Base-by-base conservation (phyloP, 345 rosid species). In the Acer negundo region DNA sequence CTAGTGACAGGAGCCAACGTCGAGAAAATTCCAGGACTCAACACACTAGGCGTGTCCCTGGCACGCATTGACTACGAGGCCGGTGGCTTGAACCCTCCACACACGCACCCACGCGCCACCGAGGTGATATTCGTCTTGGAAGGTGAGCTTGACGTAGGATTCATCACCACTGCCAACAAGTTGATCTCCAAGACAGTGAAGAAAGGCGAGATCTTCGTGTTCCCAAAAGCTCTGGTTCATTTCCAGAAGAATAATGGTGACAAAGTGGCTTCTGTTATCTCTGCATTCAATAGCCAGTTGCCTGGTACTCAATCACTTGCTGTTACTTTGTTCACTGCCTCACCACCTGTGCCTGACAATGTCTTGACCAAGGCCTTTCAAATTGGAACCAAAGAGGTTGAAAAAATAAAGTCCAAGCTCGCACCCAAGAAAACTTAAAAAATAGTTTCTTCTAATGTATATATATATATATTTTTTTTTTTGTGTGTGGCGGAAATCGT, bases 81-180 rank as follows among this genome's bases (percentile, higher is more conserved):
- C 0, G 89, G 85, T 2, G 94, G 94, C 65, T 75, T 87, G 28
- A 89, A 89, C 84, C 93, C 90, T 1, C 94, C 91, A 1, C 93
- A 89, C 83, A 89, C 90, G 28, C 93, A 91, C 80, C 93, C 93
- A 28, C 89, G 93, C 0, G 95, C 90, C 74, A 91, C 93, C 0
- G 93, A 91, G 70, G 76, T 91, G n/a, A 78, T 86, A 24, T 91
- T 77, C 73, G 87, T 89, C 62, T 83, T 89, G 4, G 85, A 87
- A n/a, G 95, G 95, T 24, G 87, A 86, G 69, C 76, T 91, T 22
- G 87, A 86, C 23, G 95, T 89, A 3, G 95, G 90, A 6, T 91
- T 91, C 72, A 87, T 91, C 84, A 89, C 93, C 1, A 89, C 91
- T 2, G 77, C 80, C n/a, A 88, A 91, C 79, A 91, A 85, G 72